Evolutionary conservation across 306 rosid genomes (phyloP).

Genomic region (Inga leiocalycina): DNA sequence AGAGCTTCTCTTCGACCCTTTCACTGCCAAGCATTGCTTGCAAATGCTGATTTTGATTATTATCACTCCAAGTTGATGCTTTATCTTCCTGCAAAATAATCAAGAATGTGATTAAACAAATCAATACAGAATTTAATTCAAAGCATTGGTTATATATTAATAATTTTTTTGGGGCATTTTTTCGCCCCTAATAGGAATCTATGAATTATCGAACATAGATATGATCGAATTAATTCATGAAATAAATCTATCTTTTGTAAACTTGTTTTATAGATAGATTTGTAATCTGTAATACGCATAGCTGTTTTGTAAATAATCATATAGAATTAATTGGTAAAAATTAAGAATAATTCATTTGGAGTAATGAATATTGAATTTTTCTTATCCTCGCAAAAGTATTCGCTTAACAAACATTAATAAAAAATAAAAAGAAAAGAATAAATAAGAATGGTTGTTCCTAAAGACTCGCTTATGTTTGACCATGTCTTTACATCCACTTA

Average conservation of each 20-base stretch:
- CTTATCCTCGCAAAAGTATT: neutral
- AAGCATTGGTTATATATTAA: neutral
- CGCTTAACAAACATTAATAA: neutral
- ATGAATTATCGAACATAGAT: neutral
- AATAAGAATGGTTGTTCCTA: neutral
- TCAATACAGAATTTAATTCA: neutral
- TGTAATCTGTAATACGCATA: neutral
- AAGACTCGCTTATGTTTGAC: constrained; percentile 26
- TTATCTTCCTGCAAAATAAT: constrained; percentile 34
- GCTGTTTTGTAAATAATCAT: neutral
- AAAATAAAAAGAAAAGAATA: neutral
- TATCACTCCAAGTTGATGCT: constrained; percentile 28
- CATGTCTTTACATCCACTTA: constrained; percentile 10
- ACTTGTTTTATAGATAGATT: neutral
- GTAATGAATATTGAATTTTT: neutral
- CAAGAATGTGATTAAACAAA: neutral
- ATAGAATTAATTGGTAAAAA: neutral
- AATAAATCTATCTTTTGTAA: too few relatives aligned
- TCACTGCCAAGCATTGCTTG: constrained; percentile 47
- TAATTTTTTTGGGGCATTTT: neutral
- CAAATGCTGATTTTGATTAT: constrained; percentile 41
- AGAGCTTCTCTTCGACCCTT: constrained; percentile 70
- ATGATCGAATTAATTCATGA: neutral
- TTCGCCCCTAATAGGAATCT: neutral
- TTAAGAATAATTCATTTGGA: neutral